Conservation (phyloP, 371 early-diverging fungal species). For the Rhizopus stolonifer region DNA sequence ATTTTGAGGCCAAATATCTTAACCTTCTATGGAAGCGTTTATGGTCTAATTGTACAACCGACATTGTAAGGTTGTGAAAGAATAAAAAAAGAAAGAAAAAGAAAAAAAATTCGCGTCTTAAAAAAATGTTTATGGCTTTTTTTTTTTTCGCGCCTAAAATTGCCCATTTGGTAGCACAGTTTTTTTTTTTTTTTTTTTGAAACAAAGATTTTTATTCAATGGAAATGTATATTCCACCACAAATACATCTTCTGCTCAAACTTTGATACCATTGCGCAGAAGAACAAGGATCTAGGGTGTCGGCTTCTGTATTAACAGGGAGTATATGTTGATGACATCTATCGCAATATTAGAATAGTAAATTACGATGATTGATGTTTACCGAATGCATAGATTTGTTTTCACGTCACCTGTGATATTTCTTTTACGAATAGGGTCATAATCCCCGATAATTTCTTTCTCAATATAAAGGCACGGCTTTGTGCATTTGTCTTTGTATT, state of each 20-base stretch:
- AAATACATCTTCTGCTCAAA: slow-evolving; percentile 35
- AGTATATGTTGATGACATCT: slow-evolving; percentile 35
- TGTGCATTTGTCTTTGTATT: slow-evolving; percentile 34
- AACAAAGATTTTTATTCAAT: not conserved
- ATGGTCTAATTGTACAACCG: slow-evolving; percentile 52
- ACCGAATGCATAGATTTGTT: slow-evolving; percentile 24
- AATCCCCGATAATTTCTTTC: slow-evolving; percentile 14
- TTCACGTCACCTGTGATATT: slow-evolving; percentile 4
- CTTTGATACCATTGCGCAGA: slow-evolving; percentile 40
- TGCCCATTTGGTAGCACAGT: too few species aligned
- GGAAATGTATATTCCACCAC: slow-evolving; percentile 39
- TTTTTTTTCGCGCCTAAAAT: too few species aligned
- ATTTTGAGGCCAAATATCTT: slow-evolving; percentile 48
- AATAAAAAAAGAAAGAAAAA: slow-evolving; percentile 9
- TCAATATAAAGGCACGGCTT: slow-evolving; percentile 41
- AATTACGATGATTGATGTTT: slow-evolving; percentile 5
- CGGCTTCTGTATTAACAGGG: slow-evolving; percentile 9
- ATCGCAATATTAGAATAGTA: not conserved
- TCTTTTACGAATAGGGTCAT: slow-evolving; percentile 40
- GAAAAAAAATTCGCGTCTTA: slow-evolving; percentile 5
- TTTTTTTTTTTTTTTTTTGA: not conserved
- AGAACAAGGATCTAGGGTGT: slow-evolving; percentile 24
- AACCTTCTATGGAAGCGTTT: slow-evolving; percentile 65
- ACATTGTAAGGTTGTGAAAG: not conserved
- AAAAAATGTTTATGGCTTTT: not conserved